Percentiles rank a stretch among this genome's conserved stretches.
These are phyloP conservation scores for Picea abies DNA, from an alignment of 83 land plant genomes.

Conservation along the genomic window DNA sequence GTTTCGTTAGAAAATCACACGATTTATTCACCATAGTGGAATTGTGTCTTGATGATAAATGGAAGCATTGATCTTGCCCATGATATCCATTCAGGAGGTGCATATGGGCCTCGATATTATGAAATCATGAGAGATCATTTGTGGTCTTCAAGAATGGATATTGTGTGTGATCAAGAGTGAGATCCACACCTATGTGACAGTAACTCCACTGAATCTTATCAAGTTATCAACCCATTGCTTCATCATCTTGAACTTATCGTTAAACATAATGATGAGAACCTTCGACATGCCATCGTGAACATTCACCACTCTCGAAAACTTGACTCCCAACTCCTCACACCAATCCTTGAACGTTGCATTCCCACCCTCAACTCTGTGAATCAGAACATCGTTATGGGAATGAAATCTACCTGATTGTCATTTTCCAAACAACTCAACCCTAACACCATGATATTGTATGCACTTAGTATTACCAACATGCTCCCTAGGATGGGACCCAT, in stretches of 20 bases:
- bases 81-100: slow-evolving; percentile 62
- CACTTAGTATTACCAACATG: slow-evolving; percentile 43
- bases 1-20: slow-evolving; percentile 40
- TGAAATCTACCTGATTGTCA: too few species aligned
- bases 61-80: slow-evolving; percentile 25
- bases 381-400: too few species aligned
- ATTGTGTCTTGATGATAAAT: too few species aligned
- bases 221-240: slow-evolving; percentile 18
- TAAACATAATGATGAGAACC: slow-evolving; percentile 21
- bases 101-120: slow-evolving; percentile 65
- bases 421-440: not conserved
- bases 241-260: slow-evolving; percentile 30
- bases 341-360: too few species aligned
- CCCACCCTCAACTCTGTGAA: too few species aligned
- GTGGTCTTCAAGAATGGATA: slow-evolving; percentile 49
- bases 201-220: slow-evolving; percentile 43
- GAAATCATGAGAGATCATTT: slow-evolving; percentile 30
- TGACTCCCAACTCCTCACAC: too few species aligned
- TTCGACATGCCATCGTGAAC: too few species aligned
- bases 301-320: too few species aligned
- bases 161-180: slow-evolving; percentile 40
- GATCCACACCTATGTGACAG: slow-evolving; percentile 53
- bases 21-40: slow-evolving; percentile 15
- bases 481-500: too few species aligned
- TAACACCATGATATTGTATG: slow-evolving; percentile 47